These are phyloP conservation scores for Mimosa pudica DNA, from an alignment of 306 rosid genomes.

Conservation along the genomic window DNA sequence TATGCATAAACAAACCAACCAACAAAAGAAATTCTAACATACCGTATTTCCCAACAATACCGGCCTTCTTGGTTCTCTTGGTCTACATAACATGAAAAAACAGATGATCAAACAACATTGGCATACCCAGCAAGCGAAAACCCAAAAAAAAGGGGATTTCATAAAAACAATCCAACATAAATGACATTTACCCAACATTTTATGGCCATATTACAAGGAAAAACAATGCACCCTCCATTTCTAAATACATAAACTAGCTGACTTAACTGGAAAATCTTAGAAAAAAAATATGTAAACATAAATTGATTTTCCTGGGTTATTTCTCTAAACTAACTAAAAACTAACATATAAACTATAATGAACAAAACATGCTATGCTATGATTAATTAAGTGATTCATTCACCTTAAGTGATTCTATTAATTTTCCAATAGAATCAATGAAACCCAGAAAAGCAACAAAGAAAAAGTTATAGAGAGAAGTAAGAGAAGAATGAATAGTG, in stretches of 20 bases:
- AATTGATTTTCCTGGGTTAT: no score
- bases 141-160: not conserved
- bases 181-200: not conserved
- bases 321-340: no score
- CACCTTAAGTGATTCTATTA: no score
- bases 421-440: no score
- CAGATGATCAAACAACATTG: not conserved
- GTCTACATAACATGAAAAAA: conserved; percentile 49
- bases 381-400: no score
- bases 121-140: not conserved
- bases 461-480: not conserved
- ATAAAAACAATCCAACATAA: not conserved
- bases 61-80: conserved; percentile 92
- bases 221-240: not conserved
- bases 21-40: conserved; percentile 11
- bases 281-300: no score
- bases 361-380: no score
- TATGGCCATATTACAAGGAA: not conserved
- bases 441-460: not conserved
- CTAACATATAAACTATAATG: no score
- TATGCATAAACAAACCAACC: not conserved
- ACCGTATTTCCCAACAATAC: conserved; percentile 90
- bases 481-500: not conserved
- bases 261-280: no score
- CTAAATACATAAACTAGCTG: no score